Evolutionary conservation across 352 stramenopile species (phyloP).

Genomic region (Ophiocytium majus): DNA sequence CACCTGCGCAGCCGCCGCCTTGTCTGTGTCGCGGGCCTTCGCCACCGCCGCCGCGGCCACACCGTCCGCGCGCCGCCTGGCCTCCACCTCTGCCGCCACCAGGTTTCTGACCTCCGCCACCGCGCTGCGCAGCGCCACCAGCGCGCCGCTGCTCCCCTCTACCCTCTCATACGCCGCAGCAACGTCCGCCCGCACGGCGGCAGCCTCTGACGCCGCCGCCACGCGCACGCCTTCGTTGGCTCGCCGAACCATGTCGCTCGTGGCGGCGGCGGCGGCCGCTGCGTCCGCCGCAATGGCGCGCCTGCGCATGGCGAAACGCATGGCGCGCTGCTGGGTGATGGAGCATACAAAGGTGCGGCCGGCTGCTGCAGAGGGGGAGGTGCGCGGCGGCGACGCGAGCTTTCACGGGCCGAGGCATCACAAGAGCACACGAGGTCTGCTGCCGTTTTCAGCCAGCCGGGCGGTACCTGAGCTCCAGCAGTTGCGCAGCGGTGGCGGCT

Average conservation of each 20-base stretch:
- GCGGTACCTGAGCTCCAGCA: not conserved
- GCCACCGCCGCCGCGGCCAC: too few species aligned
- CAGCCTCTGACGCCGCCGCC: not conserved
- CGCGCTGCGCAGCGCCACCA: not conserved
- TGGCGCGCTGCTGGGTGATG: too few species aligned
- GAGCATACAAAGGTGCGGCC: too few species aligned
- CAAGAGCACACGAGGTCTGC: too few species aligned
- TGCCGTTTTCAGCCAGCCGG: too few species aligned
- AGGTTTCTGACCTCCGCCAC: not conserved
- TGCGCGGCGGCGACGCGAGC: too few species aligned
- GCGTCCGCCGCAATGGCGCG: not conserved
- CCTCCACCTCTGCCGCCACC: not conserved
- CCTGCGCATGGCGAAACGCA: too few species aligned
- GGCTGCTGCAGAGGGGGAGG: too few species aligned
- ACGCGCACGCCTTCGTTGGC: not conserved
- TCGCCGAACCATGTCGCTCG: not conserved
- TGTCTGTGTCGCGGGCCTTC: not conserved
- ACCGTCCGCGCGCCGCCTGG: too few species aligned
- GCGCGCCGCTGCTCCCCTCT: not conserved
- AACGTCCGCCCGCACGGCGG: not conserved
- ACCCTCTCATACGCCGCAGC: not conserved
- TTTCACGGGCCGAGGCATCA: too few species aligned
- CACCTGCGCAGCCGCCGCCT: not conserved
- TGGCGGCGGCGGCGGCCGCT: too few species aligned
- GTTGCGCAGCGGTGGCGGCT: not conserved